These are phyloP conservation scores for Rhodotorula sp. DNA, from an alignment of 1,284 basidiomycete genomes.

Conservation along the genomic window DNA sequence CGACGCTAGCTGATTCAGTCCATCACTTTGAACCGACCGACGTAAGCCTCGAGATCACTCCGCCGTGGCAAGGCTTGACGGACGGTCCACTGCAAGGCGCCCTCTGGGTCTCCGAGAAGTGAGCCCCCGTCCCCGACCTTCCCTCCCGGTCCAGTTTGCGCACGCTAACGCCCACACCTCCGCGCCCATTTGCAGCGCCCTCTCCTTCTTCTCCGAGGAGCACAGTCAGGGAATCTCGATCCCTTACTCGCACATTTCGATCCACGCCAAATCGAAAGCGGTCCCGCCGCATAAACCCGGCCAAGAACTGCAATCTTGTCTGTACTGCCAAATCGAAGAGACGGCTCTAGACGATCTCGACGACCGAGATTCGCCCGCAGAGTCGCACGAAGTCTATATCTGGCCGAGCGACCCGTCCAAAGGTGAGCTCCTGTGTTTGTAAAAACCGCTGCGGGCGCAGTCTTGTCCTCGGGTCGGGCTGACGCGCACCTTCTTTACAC, in stretches of 20 bases:
- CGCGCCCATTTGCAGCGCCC: neutral
- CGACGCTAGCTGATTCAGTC: neutral
- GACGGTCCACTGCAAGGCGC: neutral
- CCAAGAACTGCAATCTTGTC: neutral
- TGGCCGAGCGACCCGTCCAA: neutral
- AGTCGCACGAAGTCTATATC: neutral
- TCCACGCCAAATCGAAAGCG: neutral
- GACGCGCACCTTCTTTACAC: neutral
- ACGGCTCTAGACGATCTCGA: neutral
- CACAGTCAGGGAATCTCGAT: neutral
- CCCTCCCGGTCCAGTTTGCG: neutral
- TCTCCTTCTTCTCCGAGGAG: neutral
- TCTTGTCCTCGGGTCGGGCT: neutral
- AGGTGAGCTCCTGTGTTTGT: neutral
- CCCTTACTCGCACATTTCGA: conserved; percentile 2
- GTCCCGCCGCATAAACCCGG: neutral
- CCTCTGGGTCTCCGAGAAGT: neutral
- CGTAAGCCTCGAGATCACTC: neutral
- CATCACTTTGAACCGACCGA: neutral
- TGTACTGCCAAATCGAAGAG: conserved; percentile 1
- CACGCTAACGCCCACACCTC: neutral
- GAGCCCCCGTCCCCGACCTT: neutral
- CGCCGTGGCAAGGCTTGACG: neutral
- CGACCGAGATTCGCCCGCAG: neutral
- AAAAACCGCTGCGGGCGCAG: neutral